Conservation (phyloP, 768 basidiomycete species). For the Leccinum longicurvipes region DNA sequence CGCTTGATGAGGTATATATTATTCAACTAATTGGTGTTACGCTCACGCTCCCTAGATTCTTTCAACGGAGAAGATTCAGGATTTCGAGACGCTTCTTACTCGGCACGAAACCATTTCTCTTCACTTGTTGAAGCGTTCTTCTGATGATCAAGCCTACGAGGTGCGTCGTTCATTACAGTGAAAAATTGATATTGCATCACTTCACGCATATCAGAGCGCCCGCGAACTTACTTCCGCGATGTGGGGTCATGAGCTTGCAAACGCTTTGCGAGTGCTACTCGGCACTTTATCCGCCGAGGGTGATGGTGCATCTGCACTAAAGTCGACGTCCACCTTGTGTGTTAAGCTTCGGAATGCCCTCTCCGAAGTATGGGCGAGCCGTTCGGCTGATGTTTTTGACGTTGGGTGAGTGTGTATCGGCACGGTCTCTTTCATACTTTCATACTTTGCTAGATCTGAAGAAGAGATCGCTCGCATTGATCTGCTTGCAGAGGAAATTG, state of each 20-base stretch:
- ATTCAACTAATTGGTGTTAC: background rate
- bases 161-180: slow-evolving; percentile 38
- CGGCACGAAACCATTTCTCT: slow-evolving; percentile 63
- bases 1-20: slow-evolving; percentile 66
- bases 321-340: slow-evolving; percentile 40
- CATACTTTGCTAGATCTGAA: slow-evolving; percentile 48
- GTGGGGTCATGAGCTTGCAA: slow-evolving; percentile 82
- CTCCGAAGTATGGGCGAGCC: slow-evolving; percentile 70
- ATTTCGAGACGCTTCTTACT: slow-evolving; percentile 55
- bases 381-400: slow-evolving; percentile 73
- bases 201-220: slow-evolving; percentile 52
- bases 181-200: background rate
- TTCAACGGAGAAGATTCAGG: slow-evolving; percentile 44
- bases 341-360: slow-evolving; percentile 59
- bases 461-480: slow-evolving; percentile 72
- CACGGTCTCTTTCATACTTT: background rate
- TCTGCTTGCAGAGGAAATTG: slow-evolving; percentile 69
- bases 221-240: slow-evolving; percentile 75
- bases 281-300: slow-evolving; percentile 45
- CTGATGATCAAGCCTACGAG: slow-evolving; percentile 78
- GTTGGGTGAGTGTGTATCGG: slow-evolving; percentile 53
- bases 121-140: slow-evolving; percentile 67
- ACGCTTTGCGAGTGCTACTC: slow-evolving; percentile 57
- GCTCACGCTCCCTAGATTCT: slow-evolving; percentile 43
- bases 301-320: slow-evolving; percentile 26